Evolutionary conservation across 805 yeast genomes (phyloP).

Genomic region (Schizosaccharomyces cryophilus): DNA sequence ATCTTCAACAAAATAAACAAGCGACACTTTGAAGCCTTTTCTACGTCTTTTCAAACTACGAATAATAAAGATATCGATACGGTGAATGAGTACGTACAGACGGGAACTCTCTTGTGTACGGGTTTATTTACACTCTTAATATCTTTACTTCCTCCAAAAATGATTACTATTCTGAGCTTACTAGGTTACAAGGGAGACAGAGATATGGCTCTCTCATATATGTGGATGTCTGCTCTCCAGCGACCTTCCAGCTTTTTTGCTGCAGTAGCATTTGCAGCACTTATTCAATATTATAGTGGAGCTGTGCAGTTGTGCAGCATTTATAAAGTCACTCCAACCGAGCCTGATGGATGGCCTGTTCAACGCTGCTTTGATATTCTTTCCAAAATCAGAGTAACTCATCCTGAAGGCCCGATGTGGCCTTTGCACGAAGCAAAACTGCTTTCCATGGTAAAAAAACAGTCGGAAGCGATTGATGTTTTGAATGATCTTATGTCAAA

Average conservation of each 20-base stretch:
- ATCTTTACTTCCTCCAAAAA: not conserved
- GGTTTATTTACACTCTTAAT: not conserved
- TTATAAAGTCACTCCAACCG: not conserved
- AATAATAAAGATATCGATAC: not conserved
- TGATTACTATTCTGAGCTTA: not conserved
- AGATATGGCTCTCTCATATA: not conserved
- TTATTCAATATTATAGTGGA: not conserved
- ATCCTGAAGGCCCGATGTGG: not conserved
- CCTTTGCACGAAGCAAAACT: not conserved
- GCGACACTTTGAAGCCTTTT: not conserved
- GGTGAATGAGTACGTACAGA: not conserved
- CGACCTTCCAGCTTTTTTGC: not conserved
- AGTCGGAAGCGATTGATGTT: not conserved
- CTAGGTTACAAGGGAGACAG: not conserved
- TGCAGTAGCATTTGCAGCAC: not conserved
- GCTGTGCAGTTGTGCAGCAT: not conserved
- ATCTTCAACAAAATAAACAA: not conserved
- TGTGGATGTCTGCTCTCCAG: not conserved
- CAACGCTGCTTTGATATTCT: not conserved
- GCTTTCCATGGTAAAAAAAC: not conserved
- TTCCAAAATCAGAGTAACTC: not conserved
- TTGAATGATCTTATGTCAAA: not conserved
- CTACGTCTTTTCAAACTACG: not conserved
- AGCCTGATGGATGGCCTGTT: conserved; percentile 1
- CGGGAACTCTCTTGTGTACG: not conserved